Base-by-base conservation (phyloP, 495 filamentous ascomycete species). In the Viridothelium virens region DNA sequence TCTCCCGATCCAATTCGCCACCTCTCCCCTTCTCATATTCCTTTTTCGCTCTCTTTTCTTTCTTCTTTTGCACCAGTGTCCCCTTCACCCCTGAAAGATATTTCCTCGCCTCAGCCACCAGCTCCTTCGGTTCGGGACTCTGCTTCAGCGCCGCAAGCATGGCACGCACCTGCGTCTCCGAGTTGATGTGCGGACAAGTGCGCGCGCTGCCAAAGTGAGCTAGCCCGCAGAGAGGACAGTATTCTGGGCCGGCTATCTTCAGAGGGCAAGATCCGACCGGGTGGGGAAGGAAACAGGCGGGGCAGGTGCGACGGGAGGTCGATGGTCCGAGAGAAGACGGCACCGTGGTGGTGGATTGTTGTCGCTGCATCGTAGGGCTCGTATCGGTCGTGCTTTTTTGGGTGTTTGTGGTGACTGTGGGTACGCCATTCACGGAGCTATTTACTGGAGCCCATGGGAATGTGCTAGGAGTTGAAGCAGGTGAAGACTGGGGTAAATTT, bases 181-280 rank as follows among this genome's bases (percentile, higher is more conserved):
- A 83, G 31, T 77, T 73, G 25, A 91, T 75, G 68, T 88, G 83
- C 2, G 88, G 83, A 68, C 89, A 92, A 33, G 75, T 77, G 5
- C 85, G 80, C 1, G 70, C 68, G 37, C 71, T 59, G 18, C 86
- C 85, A 66, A 77, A 86, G 68, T 91, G 89, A 3, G 88, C 86
- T 34, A 87, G 75, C 10, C 87, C 86, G 69, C 89, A 91, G 2
- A 90, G 79, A 9, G 79, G 80, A 71, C 89, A 91, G 64, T 78
- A 72, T 70, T 91, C 87, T 10, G 81, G 77, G 0, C 86, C 87
- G 25, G 85, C 83, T 5, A 77, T 34, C 70, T 84, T 87, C 50
- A 90, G 76, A 2, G 81, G 82, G 68, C 89, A 91, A 16, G 72
- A 72, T 5, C 89, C 89, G 9, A 71, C 67, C 1, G 75, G 72